A percentile compares a stretch with the other conserved stretches of the same genome.
phyloP scores from a whole-genome alignment of 345 rosid genomes.

The Hibiscus mutabilis region DNA sequence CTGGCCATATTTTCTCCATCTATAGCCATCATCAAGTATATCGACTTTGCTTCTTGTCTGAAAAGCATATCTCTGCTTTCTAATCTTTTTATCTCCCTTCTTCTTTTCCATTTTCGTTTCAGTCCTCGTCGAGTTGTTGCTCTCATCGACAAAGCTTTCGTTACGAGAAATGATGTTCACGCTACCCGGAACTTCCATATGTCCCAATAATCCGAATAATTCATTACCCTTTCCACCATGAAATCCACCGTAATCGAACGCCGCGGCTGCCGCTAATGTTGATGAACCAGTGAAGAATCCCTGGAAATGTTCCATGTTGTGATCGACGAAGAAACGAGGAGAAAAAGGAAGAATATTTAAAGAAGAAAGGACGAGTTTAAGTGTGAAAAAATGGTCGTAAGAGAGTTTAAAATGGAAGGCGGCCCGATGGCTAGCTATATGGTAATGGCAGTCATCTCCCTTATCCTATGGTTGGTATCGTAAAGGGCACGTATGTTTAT shows the following conservation, averaged over 20 bases:
- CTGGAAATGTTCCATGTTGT: not conserved
- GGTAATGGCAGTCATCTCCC: not conserved
- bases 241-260: not conserved
- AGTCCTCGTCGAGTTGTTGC: constrained; percentile 4
- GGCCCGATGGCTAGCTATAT: not conserved
- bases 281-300: constrained; percentile 19
- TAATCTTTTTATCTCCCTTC: constrained; percentile 44
- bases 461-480: not conserved
- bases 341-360: not conserved
- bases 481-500: not conserved
- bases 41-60: constrained; percentile 87
- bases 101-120: constrained; percentile 27
- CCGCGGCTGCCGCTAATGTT: constrained; percentile 16
- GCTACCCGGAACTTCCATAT: constrained; percentile 10
- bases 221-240: constrained; percentile 20
- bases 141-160: not conserved
- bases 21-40: constrained; percentile 87
- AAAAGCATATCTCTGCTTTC: constrained; percentile 62
- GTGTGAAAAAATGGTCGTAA: not conserved
- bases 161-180: not conserved
- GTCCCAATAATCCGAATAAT: constrained; percentile 24
- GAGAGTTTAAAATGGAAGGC: not conserved
- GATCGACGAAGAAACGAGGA: not conserved
- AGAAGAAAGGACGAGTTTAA: not conserved
- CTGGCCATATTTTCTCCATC: constrained; percentile 92